Conservation (phyloP, 495 filamentous ascomycete species). For the Amniculicola lignicola region DNA sequence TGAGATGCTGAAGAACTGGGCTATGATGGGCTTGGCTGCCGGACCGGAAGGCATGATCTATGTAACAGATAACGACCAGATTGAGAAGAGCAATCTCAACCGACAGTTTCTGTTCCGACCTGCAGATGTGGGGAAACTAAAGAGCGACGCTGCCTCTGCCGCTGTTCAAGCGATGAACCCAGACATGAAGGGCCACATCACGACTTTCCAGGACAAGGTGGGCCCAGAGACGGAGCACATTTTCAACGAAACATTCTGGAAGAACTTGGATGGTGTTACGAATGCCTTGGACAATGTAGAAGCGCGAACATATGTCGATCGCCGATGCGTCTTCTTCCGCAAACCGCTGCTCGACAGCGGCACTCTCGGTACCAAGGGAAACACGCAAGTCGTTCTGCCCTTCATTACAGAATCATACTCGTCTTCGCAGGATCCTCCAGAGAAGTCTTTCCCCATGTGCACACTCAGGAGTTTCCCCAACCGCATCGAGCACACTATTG, state of each 20-base stretch:
- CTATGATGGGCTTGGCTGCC: conserved; percentile 92
- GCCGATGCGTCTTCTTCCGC: conserved; percentile 97
- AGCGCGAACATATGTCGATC: conserved; percentile 93
- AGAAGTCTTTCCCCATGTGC: conserved; percentile 99
- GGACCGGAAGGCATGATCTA: conserved; percentile 84
- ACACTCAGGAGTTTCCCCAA: conserved; percentile 98
- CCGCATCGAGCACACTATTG: conserved; percentile 97
- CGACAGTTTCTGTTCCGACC: conserved; percentile 94
- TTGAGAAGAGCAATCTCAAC: conserved; percentile 99
- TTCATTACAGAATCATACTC: conserved; percentile 94
- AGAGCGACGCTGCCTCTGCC: conserved; percentile 90
- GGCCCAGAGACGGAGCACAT: conserved; percentile 88
- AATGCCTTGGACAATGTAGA: conserved; percentile 98
- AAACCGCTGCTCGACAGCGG: conserved; percentile 96
- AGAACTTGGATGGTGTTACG: conserved; percentile 82
- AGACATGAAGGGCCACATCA: conserved; percentile 79
- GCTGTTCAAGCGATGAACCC: conserved; percentile 95
- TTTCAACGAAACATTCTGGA: conserved; percentile 96
- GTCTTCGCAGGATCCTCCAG: conserved; percentile 95
- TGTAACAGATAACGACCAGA: conserved; percentile 96
- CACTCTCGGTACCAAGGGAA: conserved; percentile 96
- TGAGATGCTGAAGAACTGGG: conserved; percentile 99
- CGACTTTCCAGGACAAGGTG: conserved; percentile 81
- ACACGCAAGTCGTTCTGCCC: conserved; percentile 92
- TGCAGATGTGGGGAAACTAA: conserved; percentile 91